These are phyloP conservation scores for Colletotrichum paranaense DNA, from an alignment of 2,329 filamentous ascomycete species.

Conservation along the genomic window DNA sequence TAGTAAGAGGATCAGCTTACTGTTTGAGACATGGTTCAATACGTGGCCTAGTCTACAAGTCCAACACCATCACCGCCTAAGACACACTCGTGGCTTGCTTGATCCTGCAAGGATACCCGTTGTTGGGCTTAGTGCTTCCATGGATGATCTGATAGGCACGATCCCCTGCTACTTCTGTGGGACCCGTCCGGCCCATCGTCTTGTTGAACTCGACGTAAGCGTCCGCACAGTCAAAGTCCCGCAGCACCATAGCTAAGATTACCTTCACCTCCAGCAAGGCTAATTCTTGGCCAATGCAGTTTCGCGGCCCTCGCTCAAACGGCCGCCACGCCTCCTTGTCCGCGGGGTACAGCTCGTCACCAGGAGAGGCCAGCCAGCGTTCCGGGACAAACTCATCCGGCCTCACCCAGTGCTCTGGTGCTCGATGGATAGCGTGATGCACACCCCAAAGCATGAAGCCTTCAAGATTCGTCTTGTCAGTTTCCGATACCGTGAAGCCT, in stretches of 20 bases:
- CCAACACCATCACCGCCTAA: neutral
- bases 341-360: constrained; percentile 44
- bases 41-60: neutral
- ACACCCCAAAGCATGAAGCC: constrained; percentile 44
- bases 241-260: constrained; percentile 56
- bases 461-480: constrained; percentile 50
- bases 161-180: constrained; percentile 5
- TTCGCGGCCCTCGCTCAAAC: constrained; percentile 37
- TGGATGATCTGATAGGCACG: constrained; percentile 7
- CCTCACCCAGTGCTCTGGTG: constrained; percentile 51
- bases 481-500: constrained; percentile 52
- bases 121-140: constrained; percentile 4
- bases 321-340: constrained; percentile 62
- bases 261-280: constrained; percentile 62
- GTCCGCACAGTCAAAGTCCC: neutral
- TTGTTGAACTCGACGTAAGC: constrained; percentile 8
- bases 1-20: neutral
- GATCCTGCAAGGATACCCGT: constrained; percentile 5
- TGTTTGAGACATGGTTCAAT: neutral
- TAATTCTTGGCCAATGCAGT: constrained; percentile 50
- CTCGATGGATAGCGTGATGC: constrained; percentile 48
- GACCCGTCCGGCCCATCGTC: neutral
- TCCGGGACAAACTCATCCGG: constrained; percentile 54
- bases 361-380: constrained; percentile 49
- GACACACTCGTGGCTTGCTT: neutral